Conservation (phyloP, 2,329 filamentous ascomycete species). For the Colletotrichum eremochloae region DNA sequence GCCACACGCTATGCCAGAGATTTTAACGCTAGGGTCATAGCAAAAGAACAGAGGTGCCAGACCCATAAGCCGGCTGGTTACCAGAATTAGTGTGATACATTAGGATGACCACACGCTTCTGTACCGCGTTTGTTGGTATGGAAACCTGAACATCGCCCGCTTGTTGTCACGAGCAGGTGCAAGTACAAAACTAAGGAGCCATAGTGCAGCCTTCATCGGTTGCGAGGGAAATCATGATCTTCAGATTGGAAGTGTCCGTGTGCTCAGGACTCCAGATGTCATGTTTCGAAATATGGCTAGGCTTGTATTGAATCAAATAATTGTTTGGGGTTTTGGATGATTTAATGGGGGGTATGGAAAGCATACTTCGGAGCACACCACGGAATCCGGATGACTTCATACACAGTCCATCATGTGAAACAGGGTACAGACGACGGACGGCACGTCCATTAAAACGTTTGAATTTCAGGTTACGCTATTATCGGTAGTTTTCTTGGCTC, state of each 20-base stretch:
- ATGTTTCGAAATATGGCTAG: too few species aligned
- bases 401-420: neutral
- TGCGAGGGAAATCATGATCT: conserved; percentile 40
- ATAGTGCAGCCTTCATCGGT: conserved; percentile 42
- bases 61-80: neutral
- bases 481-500: neutral
- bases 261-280: neutral
- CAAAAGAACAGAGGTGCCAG: fast-evolving
- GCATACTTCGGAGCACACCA: too few species aligned
- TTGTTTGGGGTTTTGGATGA: neutral
- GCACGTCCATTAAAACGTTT: neutral
- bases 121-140: conserved; percentile 46
- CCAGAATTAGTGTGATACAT: neutral
- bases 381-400: too few species aligned
- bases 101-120: conserved; percentile 39
- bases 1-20: neutral
- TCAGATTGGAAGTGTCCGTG: neutral
- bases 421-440: neutral
- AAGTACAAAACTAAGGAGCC: conserved; percentile 9
- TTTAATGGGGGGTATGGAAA: too few species aligned
- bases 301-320: neutral
- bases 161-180: conserved; percentile 48
- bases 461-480: neutral
- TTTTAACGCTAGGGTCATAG: neutral
- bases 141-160: conserved; percentile 46